Percentiles rank a stretch among this genome's conserved stretches.
phyloP scores from a whole-genome alignment of 2,329 filamentous ascomycete species.

The Tolypocladium tropicale region DNA sequence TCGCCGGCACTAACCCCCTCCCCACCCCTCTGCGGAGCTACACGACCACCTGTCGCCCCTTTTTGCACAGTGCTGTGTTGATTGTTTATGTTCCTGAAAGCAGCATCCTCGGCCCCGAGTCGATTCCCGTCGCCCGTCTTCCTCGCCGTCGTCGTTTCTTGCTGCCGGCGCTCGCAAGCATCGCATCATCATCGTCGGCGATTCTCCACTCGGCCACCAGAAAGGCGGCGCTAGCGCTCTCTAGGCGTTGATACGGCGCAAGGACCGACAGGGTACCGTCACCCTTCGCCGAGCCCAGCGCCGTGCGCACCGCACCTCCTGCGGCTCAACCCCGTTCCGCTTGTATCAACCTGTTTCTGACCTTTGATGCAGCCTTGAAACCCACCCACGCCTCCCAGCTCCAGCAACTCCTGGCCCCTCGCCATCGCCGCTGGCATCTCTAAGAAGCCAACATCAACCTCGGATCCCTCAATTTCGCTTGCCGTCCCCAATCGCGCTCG shows the following conservation, averaged over 20 bases:
- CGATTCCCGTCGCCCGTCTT: background rate
- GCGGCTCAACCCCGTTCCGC: conserved; percentile 2
- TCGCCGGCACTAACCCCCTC: too few species aligned
- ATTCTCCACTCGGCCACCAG: background rate
- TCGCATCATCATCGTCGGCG: background rate
- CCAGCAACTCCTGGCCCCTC: conserved; percentile 3
- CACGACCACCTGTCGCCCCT: background rate
- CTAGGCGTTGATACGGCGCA: background rate
- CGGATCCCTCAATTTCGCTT: background rate
- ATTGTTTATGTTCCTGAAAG: background rate
- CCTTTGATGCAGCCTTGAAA: conserved; percentile 5
- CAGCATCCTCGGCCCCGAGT: background rate
- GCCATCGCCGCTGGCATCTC: background rate
- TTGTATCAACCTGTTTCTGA: conserved; percentile 3
- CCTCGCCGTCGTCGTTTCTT: background rate
- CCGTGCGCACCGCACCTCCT: background rate
- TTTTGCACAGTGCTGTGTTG: background rate
- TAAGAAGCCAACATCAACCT: background rate
- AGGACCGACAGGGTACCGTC: background rate
- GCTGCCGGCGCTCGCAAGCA: background rate
- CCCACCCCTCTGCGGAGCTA: background rate
- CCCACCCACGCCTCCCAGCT: conserved; percentile 1
- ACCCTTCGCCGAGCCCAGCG: background rate
- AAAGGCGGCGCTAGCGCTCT: background rate
- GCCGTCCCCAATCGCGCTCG: background rate